These are phyloP conservation scores for Pyrrhoderma lamaoense DNA, from an alignment of 1,284 basidiomycete genomes.

Conservation along the genomic window DNA sequence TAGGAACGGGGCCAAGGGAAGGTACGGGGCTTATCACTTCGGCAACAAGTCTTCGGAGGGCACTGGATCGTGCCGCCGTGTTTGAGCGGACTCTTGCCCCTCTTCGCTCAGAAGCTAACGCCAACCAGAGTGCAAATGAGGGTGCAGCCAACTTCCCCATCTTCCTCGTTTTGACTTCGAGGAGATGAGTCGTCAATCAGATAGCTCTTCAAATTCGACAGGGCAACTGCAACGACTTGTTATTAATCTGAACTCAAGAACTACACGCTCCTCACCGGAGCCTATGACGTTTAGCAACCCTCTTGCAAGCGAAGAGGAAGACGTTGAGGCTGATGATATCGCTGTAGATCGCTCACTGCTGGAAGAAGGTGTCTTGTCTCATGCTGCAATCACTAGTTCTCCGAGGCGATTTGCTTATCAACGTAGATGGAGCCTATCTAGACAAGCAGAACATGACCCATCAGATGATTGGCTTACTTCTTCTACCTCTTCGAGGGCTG, in stretches of 20 bases:
- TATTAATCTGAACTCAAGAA: background rate
- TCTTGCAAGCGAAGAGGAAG: conserved; percentile 1
- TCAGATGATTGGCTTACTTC: too few species aligned
- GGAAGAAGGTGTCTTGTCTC: background rate
- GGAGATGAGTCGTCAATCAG: too few species aligned
- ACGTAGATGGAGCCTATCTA: too few species aligned
- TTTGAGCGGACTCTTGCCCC: conserved; percentile 16
- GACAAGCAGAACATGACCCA: too few species aligned
- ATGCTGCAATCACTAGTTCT: background rate
- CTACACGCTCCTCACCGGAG: background rate
- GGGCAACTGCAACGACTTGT: too few species aligned
- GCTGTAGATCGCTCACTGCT: conserved; percentile 3
- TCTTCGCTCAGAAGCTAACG: conserved; percentile 5
- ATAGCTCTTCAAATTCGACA: background rate
- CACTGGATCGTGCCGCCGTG: conserved; percentile 12
- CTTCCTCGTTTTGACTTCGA: conserved; percentile 13
- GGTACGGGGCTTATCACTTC: background rate
- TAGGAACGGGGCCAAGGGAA: conserved; percentile 3
- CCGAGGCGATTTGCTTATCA: too few species aligned
- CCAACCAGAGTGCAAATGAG: too few species aligned
- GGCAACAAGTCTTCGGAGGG: conserved; percentile 2
- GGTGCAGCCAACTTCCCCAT: background rate
- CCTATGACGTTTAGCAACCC: background rate
- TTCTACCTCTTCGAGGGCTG: too few species aligned
- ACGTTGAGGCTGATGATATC: conserved; percentile 4